These are phyloP conservation scores for Saururus chinensis DNA, from an alignment of 164 flowering plant genomes.

Conservation along the genomic window DNA sequence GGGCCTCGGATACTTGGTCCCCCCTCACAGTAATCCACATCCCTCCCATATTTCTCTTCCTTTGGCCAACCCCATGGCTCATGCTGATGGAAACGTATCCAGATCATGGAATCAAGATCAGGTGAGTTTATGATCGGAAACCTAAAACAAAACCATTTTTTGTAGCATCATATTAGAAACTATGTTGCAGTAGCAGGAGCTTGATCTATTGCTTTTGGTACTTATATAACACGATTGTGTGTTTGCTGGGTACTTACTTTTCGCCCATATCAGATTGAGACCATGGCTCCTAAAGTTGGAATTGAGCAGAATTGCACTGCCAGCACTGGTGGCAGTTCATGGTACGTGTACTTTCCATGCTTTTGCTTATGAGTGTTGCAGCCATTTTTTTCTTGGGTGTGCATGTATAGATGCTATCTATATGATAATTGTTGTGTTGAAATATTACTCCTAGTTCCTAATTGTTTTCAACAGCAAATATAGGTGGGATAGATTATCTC, in stretches of 20 bases:
- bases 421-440: no score
- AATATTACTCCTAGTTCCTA: no score
- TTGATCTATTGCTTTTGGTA: neutral
- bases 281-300: slow-evolving; percentile 36
- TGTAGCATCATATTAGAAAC: no score
- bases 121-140: slow-evolving; percentile 10
- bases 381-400: neutral
- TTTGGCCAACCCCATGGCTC: slow-evolving; percentile 18
- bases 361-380: neutral
- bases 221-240: neutral
- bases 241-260: neutral
- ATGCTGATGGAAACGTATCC: slow-evolving; percentile 13
- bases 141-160: neutral
- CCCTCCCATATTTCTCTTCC: slow-evolving; percentile 20
- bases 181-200: neutral
- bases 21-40: slow-evolving; percentile 9
- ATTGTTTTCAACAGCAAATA: no score
- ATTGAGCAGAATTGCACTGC: slow-evolving; percentile 41
- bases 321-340: slow-evolving; percentile 39
- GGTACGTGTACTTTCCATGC: slow-evolving; percentile 21
- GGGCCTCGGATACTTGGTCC: slow-evolving; percentile 34
- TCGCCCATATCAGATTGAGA: slow-evolving; percentile 18
- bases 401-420: no score
- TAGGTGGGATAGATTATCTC: neutral
- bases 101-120: slow-evolving; percentile 33